Conservation (phyloP, 768 basidiomycete species). For the Leccinum fibrillosum region DNA sequence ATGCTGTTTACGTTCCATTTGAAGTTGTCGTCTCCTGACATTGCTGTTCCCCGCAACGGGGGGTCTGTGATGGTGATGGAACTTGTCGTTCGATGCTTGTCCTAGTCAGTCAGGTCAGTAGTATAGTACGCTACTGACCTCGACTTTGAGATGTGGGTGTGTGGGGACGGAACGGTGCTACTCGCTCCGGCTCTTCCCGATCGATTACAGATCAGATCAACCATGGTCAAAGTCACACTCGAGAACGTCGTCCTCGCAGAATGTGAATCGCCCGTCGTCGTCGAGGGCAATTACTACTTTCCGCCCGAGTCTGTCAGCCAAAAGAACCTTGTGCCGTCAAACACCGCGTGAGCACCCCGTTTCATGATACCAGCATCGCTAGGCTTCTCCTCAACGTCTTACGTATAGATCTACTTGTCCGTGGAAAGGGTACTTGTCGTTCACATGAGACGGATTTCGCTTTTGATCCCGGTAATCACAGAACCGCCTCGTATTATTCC, state of each 20-base stretch:
- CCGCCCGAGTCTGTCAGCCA: constrained; percentile 52
- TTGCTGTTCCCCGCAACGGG: constrained; percentile 64
- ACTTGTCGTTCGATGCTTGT: not conserved
- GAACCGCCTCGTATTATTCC: constrained; percentile 66
- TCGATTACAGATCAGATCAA: constrained; percentile 3
- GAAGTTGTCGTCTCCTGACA: constrained; percentile 48
- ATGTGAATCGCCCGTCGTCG: constrained; percentile 47
- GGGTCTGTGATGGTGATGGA: constrained; percentile 26
- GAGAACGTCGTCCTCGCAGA: constrained; percentile 56
- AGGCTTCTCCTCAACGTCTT: not conserved
- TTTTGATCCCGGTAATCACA: constrained; percentile 23
- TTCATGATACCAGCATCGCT: not conserved
- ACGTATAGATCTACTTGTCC: constrained; percentile 48
- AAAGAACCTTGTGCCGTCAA: constrained; percentile 46
- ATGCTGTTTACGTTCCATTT: constrained; percentile 79
- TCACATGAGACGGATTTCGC: not conserved
- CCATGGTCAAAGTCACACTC: constrained; percentile 49
- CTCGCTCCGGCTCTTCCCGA: constrained; percentile 21
- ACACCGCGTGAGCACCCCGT: constrained; percentile 43
- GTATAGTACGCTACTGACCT: not conserved
- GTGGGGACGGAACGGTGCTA: too few species aligned
- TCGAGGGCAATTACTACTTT: constrained; percentile 76
- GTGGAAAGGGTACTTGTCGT: constrained; percentile 63
- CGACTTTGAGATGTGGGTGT: not conserved
- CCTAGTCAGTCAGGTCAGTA: too few species aligned